These are phyloP conservation scores for Boletus reticuloceps DNA, from an alignment of 768 basidiomycete genomes.

Conservation along the genomic window DNA sequence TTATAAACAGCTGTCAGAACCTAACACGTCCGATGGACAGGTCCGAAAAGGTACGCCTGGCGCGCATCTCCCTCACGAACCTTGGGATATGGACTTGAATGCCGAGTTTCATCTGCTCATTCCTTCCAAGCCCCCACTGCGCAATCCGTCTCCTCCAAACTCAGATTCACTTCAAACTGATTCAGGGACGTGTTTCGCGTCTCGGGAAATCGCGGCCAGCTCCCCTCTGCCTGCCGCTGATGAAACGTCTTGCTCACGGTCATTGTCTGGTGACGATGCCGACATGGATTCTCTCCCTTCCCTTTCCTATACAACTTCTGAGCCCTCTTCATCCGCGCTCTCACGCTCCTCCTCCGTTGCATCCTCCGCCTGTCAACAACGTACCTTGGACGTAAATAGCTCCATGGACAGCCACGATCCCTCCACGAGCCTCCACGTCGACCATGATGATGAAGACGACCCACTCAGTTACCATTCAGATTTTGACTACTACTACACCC, in stretches of 20 bases:
- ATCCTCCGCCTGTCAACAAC: conserved; percentile 31
- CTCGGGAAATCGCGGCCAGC: conserved; percentile 6
- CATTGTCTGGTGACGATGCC: conserved; percentile 23
- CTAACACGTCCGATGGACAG: conserved; percentile 18
- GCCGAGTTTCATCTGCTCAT: conserved; percentile 7
- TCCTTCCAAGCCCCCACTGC: neutral
- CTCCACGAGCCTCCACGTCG: neutral
- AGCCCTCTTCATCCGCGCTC: conserved; percentile 35
- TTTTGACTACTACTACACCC: conserved; percentile 37
- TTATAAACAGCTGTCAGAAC: neutral
- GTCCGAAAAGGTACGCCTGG: conserved; percentile 41
- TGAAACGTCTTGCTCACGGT: conserved; percentile 23
- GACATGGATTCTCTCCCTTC: conserved; percentile 34
- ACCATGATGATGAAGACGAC: conserved; percentile 26
- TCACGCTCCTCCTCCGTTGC: conserved; percentile 44
- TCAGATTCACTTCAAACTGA: no score
- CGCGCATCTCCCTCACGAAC: conserved; percentile 42
- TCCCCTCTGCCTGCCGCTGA: conserved; percentile 4
- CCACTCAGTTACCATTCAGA: conserved; percentile 36
- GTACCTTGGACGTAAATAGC: conserved; percentile 18
- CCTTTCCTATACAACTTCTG: conserved; percentile 32
- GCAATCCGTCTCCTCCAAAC: no score
- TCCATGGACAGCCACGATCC: conserved; percentile 13
- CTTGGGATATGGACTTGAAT: conserved; percentile 35
- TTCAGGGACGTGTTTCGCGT: conserved; percentile 4